Conservation (phyloP, 2,329 filamentous ascomycete species). For the Incumbomyces delicatus region DNA sequence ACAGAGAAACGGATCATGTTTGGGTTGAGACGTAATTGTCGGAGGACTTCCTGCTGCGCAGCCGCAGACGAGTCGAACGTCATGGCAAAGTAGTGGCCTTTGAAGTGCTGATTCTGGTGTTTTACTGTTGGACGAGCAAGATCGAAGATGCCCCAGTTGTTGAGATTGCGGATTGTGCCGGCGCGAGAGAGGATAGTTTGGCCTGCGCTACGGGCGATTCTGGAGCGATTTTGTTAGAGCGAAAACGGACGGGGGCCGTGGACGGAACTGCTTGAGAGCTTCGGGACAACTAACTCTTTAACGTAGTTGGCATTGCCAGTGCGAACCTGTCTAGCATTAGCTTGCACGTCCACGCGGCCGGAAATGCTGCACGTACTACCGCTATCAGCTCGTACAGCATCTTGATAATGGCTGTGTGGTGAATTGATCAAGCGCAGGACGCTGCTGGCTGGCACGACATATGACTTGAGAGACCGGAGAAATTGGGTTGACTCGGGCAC, state of each 20-base stretch:
- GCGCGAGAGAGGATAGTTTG: constrained; percentile 70
- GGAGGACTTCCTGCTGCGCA: constrained; percentile 65
- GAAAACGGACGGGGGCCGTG: constrained; percentile 9
- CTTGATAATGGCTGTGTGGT: constrained; percentile 23
- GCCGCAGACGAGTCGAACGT: constrained; percentile 74
- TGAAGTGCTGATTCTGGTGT: constrained; percentile 72
- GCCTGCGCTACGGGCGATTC: constrained; percentile 80
- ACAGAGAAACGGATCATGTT: constrained; percentile 79
- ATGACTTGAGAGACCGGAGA: too few species aligned
- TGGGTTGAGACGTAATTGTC: constrained; percentile 73
- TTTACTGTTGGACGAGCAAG: constrained; percentile 70
- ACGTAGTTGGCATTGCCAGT: constrained; percentile 83
- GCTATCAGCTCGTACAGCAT: constrained; percentile 99
- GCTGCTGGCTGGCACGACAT: background rate
- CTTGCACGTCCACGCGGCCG: constrained; percentile 4
- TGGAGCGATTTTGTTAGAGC: constrained; percentile 30
- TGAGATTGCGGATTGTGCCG: constrained; percentile 83
- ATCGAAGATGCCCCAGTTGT: constrained; percentile 90
- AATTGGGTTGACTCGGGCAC: too few species aligned
- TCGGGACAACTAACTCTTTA: constrained; percentile 69
- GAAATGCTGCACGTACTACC: constrained; percentile 54
- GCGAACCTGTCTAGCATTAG: constrained; percentile 59
- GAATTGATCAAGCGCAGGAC: constrained; percentile 20
- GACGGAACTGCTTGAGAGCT: too few species aligned
- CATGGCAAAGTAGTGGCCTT: constrained; percentile 96